These are phyloP conservation scores for Serendipita indica DNA, from an alignment of 768 basidiomycete species.

Conservation along the genomic window DNA sequence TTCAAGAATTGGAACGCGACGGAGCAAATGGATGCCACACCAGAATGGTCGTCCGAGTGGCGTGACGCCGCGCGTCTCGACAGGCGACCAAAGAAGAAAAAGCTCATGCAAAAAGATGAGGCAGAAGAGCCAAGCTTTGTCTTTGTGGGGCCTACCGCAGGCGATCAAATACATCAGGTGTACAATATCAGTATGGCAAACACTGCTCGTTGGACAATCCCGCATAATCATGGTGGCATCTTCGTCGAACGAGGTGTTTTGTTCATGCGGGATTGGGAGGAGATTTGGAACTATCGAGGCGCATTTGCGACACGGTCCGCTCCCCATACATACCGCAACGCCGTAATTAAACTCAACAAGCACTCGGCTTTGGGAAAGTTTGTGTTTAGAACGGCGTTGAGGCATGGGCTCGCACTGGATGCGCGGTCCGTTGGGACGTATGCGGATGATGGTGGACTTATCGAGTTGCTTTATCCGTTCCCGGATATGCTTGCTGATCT, in stretches of 20 bases:
- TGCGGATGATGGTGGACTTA: conserved; percentile 74
- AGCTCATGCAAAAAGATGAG: background rate
- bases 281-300: conserved; percentile 92
- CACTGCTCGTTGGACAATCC: conserved; percentile 95
- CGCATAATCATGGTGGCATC: conserved; percentile 89
- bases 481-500: conserved; percentile 95
- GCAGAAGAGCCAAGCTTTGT: background rate
- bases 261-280: conserved; percentile 95
- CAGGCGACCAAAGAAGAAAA: background rate
- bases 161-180: background rate
- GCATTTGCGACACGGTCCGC: conserved; percentile 92
- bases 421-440: conserved; percentile 91
- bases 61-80: conserved; percentile 23
- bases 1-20: conserved; percentile 99
- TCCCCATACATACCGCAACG: conserved; percentile 87
- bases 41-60: conserved; percentile 87
- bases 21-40: conserved; percentile 82
- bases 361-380: conserved; percentile 83
- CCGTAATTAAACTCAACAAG: conserved; percentile 87
- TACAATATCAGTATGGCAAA: conserved; percentile 42
- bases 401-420: conserved; percentile 91
- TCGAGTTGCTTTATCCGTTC: conserved; percentile 68
- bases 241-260: conserved; percentile 97
- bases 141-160: background rate
- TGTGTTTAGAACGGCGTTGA: conserved; percentile 85